Conservation (phyloP, 345 rosid genomes). For the Pseudoturritis turrita region DNA sequence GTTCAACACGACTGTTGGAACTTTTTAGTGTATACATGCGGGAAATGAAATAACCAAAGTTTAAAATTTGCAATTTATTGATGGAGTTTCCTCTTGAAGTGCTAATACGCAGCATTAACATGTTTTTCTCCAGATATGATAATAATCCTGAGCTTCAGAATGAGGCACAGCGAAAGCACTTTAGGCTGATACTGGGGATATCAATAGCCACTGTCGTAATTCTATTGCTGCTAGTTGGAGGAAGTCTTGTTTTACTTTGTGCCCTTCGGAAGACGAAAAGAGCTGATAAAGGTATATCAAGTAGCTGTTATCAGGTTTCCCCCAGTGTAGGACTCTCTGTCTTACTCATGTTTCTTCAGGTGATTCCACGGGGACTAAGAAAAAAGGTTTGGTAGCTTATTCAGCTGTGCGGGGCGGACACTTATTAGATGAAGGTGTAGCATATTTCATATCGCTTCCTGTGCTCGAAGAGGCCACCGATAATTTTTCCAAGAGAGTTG, state of each 20-base stretch:
- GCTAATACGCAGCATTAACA: background rate
- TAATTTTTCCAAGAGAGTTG: conserved; percentile 67
- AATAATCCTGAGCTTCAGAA: conserved; percentile 59
- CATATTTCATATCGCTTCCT: conserved; percentile 62
- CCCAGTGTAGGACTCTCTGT: background rate
- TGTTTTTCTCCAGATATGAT: conserved; percentile 49
- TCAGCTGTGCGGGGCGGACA: conserved; percentile 61
- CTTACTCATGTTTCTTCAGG: conserved; percentile 39
- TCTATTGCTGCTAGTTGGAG: conserved; percentile 49
- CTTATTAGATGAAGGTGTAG: conserved; percentile 72
- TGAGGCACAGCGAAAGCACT: conserved; percentile 38
- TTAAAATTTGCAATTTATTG: background rate
- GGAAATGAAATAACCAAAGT: background rate
- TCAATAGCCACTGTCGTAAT: conserved; percentile 48
- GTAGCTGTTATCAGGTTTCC: background rate
- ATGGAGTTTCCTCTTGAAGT: background rate
- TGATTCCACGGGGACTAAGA: conserved; percentile 38
- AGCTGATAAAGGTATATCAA: conserved; percentile 46
- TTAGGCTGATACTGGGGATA: conserved; percentile 53
- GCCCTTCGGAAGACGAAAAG: conserved; percentile 38
- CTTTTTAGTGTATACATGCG: background rate
- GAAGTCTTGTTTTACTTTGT: conserved; percentile 43
- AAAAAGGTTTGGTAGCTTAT: conserved; percentile 47
- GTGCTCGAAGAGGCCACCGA: conserved; percentile 80
- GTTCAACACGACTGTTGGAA: background rate